Evolutionary conservation across 306 rosid genomes (phyloP).

Genomic region (Trichosanthes cucumerina): DNA sequence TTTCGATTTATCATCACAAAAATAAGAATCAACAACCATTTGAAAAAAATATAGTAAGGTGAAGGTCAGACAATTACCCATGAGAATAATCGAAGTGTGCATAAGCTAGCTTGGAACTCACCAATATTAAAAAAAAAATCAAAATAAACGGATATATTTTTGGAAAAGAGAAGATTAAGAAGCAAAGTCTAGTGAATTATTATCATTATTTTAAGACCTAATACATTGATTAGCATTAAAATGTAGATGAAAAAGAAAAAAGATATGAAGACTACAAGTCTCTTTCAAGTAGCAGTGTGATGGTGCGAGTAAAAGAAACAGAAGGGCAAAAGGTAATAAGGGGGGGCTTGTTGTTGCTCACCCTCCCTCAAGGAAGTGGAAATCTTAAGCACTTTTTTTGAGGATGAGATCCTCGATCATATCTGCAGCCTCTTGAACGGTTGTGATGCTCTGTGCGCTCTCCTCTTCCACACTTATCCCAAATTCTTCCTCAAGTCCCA

Average conservation of each 20-base stretch:
- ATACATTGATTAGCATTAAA: background rate
- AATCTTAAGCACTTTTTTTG: conserved; percentile 26
- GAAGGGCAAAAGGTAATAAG: background rate
- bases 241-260: background rate
- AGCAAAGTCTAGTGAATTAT: background rate
- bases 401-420: conserved; percentile 48
- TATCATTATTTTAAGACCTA: background rate
- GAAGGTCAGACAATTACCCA: no score
- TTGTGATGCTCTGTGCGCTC: conserved; percentile 62
- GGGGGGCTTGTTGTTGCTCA: background rate
- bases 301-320: background rate
- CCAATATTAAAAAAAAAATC: no score
- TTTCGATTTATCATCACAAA: no score
- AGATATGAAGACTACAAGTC: background rate
- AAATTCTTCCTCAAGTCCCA: conserved; percentile 81
- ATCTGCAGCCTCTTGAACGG: conserved; percentile 80
- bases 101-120: no score
- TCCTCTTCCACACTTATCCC: conserved; percentile 68
- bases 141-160: background rate
- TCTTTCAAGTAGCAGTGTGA: background rate
- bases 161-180: background rate
- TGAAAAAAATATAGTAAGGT: no score
- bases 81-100: no score
- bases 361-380: background rate
- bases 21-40: no score